phyloP scores from a whole-genome alignment of 1,284 basidiomycete genomes.

The Meira miltonrushii region DNA sequence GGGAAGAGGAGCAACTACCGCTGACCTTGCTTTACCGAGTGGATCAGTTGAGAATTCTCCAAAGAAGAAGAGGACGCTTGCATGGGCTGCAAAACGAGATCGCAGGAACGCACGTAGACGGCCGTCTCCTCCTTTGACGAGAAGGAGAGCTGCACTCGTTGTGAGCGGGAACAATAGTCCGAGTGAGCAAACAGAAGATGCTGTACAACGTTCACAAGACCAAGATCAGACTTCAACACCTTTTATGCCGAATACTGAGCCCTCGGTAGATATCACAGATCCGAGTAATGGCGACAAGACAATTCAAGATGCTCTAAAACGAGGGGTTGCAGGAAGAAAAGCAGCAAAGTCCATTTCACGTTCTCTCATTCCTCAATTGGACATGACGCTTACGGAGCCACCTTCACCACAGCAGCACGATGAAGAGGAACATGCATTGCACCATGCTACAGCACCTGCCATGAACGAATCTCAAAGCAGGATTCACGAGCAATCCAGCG shows the following conservation, averaged over 20 bases:
- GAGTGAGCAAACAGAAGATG: background rate
- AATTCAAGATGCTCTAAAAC: background rate
- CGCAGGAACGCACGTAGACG: background rate
- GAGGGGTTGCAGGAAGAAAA: background rate
- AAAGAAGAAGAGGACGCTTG: background rate
- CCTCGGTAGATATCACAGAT: constrained; percentile 1
- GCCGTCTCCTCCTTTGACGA: constrained; percentile 1
- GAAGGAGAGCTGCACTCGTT: background rate
- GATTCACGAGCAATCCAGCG: too few relatives aligned
- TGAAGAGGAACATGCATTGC: too few relatives aligned
- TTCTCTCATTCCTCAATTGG: background rate
- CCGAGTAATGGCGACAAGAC: background rate
- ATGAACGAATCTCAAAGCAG: too few relatives aligned
- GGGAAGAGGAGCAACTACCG: too few relatives aligned
- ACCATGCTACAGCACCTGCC: too few relatives aligned
- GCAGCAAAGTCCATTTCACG: background rate
- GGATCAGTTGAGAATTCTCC: background rate
- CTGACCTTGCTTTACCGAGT: too few relatives aligned
- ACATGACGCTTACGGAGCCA: background rate
- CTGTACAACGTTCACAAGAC: too few relatives aligned
- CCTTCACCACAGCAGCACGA: too few relatives aligned
- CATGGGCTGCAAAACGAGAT: constrained; percentile 5
- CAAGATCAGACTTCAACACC: background rate
- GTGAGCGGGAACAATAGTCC: background rate
- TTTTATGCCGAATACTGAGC: background rate